Evolutionary conservation across 148 eudicot genomes (phyloP).

Genomic region (Simmondsia chinensis): DNA sequence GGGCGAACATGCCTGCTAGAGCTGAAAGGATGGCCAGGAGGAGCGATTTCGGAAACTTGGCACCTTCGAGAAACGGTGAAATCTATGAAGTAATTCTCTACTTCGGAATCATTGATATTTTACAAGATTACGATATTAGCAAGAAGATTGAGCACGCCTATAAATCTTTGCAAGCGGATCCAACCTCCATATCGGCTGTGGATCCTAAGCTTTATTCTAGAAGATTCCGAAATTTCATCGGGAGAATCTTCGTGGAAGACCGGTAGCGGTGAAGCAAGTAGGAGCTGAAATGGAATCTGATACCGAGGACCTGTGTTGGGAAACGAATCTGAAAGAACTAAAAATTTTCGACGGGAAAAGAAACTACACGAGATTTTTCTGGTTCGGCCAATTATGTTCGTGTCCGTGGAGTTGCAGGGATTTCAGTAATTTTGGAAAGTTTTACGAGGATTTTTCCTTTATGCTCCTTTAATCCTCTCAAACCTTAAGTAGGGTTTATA

Average conservation of each 20-base stretch:
- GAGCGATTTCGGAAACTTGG: slow-evolving; percentile 56
- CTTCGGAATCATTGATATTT: slow-evolving; percentile 84
- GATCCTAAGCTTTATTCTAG: slow-evolving; percentile 90
- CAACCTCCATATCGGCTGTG: slow-evolving; percentile 85
- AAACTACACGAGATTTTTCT: no score
- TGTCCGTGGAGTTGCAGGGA: no score
- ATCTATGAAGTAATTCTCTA: slow-evolving; percentile 66
- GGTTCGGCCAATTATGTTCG: no score
- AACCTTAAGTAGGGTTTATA: no score
- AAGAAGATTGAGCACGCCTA: slow-evolving; percentile 91
- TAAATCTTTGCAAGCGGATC: slow-evolving; percentile 88
- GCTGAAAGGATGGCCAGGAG: slow-evolving; percentile 62
- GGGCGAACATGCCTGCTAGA: slow-evolving; percentile 91
- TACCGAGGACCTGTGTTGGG: not conserved
- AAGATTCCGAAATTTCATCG: slow-evolving; percentile 78
- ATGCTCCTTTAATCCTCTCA: no score
- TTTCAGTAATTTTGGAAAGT: no score
- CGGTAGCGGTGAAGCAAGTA: slow-evolving; percentile 17
- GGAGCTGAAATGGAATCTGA: no score
- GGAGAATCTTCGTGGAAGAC: slow-evolving; percentile 76
- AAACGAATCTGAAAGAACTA: not conserved
- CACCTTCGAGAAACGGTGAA: slow-evolving; percentile 48
- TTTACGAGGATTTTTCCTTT: no score
- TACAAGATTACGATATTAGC: slow-evolving; percentile 88
- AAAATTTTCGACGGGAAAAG: no score